Evolutionary conservation across 1,284 basidiomycete species (phyloP), one percentile per base, ranked within the genome.

Genomic region (Takashimella koratensis): DNA sequence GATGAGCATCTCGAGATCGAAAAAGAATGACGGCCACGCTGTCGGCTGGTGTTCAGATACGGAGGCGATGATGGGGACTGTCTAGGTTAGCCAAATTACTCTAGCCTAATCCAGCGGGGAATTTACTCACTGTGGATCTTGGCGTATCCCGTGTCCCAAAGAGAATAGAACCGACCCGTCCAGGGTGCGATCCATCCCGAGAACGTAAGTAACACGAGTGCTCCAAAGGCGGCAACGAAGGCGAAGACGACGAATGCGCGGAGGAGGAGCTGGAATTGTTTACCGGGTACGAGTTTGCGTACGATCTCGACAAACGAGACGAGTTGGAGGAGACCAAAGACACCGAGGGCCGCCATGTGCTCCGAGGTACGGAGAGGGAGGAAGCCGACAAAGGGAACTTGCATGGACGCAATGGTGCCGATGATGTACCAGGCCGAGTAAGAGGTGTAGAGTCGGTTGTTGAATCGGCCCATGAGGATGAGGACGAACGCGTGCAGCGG

Each of bases 41-140:
- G 96, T 98, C 13, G 96, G 96, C 75, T 99, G 96, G 78, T 99
- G 96, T 77, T 98, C 96, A n/a, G 93, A 97, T 20, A 98, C 96
- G 20, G 95, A 98, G 5, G 96, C 96, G 69, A 99, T 98, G 79
- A 98, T 98, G 30, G 94, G 94, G 67, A 97, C 74, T 74, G 48
- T 0, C 49, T 39, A 23, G 0, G 26, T 58, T 10, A 56, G 51
- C 27, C 10, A 8, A 45, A 21, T 10, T 36, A 22, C 51, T 51
- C 42, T 16, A n/a, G n/a, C n/a, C n/a, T n/a, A n/a, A n/a, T n/a
- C n/a, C n/a, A n/a, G n/a, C 10, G n/a, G 21, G 19, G 3, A 13
- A 4, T 22, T 5, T 13, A 77, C 81, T 48, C 68, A 91, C 88
- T 93, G 63, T 77, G 77, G 19, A 78, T 90, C 78, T 96, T 96